Evolutionary conservation across 192 early-diverging fungal species (phyloP).

Genomic region (Podila verticillata): DNA sequence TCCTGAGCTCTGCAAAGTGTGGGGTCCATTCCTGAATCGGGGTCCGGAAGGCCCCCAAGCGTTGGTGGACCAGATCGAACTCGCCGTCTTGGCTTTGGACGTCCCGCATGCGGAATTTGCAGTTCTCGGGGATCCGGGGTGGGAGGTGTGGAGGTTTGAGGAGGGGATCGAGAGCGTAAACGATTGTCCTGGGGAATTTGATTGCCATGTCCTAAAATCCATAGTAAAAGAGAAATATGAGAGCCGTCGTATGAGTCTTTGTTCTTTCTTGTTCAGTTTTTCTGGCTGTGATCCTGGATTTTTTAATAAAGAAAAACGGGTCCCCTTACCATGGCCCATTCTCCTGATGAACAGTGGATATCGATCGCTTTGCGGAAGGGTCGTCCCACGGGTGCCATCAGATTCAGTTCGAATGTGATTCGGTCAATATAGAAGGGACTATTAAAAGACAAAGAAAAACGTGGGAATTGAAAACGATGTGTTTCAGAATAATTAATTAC

Average conservation of each 20-base stretch:
- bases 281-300: too few species aligned
- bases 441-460: not conserved
- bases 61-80: slow-evolving; percentile 48
- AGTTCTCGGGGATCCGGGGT: slow-evolving; percentile 36
- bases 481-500: not conserved
- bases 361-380: slow-evolving; percentile 46
- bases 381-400: slow-evolving; percentile 37
- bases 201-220: slow-evolving; percentile 26
- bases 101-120: slow-evolving; percentile 44
- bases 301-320: too few species aligned
- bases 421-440: slow-evolving; percentile 38
- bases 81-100: slow-evolving; percentile 45
- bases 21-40: slow-evolving; percentile 50
- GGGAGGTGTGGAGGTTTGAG: slow-evolving; percentile 22
- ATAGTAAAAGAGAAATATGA: not conserved
- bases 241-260: not conserved
- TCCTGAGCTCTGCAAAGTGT: slow-evolving; percentile 43
- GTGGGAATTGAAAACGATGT: not conserved
- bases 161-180: slow-evolving; percentile 37
- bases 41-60: slow-evolving; percentile 35
- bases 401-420: slow-evolving; percentile 36
- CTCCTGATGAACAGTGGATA: slow-evolving; percentile 33
- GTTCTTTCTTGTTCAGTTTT: not conserved
- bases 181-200: slow-evolving; percentile 41
- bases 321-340: slow-evolving; percentile 43